Conservation (phyloP, 2,329 filamentous ascomycete species). For the Metarhizium guizhouense region DNA sequence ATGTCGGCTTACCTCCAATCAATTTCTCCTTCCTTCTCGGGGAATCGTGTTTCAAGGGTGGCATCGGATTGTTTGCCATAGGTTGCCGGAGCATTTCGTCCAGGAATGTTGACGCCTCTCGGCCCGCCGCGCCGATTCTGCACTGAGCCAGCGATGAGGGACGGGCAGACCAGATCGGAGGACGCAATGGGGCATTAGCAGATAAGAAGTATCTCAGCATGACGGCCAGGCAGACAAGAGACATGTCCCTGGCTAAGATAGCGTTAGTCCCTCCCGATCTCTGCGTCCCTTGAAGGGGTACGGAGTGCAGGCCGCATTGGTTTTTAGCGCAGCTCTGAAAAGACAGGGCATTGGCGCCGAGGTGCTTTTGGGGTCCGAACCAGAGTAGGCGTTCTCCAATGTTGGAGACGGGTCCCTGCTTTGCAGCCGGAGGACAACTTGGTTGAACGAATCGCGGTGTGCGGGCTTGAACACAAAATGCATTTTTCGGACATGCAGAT, state of each 20-base stretch:
- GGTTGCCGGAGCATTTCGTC: slow-evolving; percentile 8
- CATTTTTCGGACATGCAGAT: too few species aligned
- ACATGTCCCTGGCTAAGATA: not conserved
- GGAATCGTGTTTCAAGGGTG: not conserved
- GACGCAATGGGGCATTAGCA: not conserved
- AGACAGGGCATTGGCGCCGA: too few species aligned
- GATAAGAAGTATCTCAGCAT: not conserved
- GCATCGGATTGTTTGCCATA: not conserved
- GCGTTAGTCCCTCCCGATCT: slow-evolving; percentile 1
- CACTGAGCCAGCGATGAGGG: slow-evolving; percentile 4
- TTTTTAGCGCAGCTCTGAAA: not conserved
- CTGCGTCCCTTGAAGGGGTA: not conserved
- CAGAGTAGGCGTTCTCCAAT: too few species aligned
- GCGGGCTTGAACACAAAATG: too few species aligned
- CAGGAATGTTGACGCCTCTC: not conserved
- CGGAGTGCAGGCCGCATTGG: not conserved
- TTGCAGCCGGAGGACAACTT: too few species aligned
- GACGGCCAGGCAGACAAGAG: not conserved
- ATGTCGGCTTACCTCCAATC: not conserved
- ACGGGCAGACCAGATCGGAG: not conserved
- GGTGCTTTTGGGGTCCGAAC: too few species aligned
- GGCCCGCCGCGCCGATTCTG: slow-evolving; percentile 3
- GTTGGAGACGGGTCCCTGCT: too few species aligned
- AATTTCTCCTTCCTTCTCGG: not conserved
- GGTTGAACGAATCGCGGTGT: too few species aligned